Conservation (phyloP, 2,329 filamentous ascomycete species). For the Exophiala phaeomuriformis region DNA sequence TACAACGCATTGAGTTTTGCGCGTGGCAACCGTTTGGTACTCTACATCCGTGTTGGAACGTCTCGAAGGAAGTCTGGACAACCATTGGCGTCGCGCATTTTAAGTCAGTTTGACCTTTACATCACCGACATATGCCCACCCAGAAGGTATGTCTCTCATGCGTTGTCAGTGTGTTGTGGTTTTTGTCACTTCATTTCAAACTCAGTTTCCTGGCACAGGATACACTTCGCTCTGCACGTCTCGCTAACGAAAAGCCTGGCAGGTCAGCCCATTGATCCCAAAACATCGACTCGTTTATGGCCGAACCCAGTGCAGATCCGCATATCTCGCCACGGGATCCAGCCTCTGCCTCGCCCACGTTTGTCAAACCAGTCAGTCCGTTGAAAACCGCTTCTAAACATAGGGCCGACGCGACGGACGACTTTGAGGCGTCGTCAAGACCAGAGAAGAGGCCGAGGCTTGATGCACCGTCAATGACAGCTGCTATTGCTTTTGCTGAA, state of each 20-base stretch:
- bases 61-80: constrained; percentile 4
- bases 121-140: constrained; percentile 6
- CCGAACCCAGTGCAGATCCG: constrained; percentile 13
- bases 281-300: constrained; percentile 14
- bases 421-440: constrained; percentile 26
- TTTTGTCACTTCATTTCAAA: not conserved
- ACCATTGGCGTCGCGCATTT: not conserved
- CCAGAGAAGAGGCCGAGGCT: constrained; percentile 35
- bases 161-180: not conserved
- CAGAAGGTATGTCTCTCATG: constrained; percentile 10
- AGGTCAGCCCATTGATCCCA: not conserved
- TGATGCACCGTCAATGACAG: constrained; percentile 37
- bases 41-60: not conserved
- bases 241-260: not conserved
- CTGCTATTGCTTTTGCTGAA: constrained; percentile 53
- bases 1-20: not conserved
- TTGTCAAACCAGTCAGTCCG: constrained; percentile 13
- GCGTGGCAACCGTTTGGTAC: not conserved
- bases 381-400: not conserved
- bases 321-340: constrained; percentile 13
- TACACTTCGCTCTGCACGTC: not conserved
- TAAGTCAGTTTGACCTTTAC: constrained; percentile 4
- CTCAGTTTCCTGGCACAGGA: not conserved
- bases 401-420: constrained; percentile 4
- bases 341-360: constrained; percentile 11